phyloP scores from a whole-genome alignment of 768 basidiomycete genomes.

The Termitomyces sp. region DNA sequence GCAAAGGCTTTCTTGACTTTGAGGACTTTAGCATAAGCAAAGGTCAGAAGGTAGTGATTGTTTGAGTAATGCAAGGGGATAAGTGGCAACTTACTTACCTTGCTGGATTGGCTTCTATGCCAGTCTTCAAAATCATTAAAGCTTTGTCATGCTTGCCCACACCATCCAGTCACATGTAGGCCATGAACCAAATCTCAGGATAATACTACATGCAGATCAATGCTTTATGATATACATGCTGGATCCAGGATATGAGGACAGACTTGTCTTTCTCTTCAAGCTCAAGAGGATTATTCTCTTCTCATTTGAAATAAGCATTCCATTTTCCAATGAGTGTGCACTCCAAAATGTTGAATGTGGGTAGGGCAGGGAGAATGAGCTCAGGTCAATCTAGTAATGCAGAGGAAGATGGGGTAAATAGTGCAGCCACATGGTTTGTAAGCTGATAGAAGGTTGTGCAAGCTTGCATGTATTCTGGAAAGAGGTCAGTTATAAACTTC shows the following conservation, averaged over 20 bases:
- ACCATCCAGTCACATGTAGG: conserved; percentile 73
- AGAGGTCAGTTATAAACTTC: conserved; percentile 89
- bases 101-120: conserved; percentile 82
- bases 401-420: conserved; percentile 57
- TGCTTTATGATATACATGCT: conserved; percentile 84
- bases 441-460: conserved; percentile 84
- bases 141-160: conserved; percentile 84
- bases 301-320: conserved; percentile 93
- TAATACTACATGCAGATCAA: conserved; percentile 91
- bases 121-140: conserved; percentile 69
- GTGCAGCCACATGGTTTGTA: conserved; percentile 57
- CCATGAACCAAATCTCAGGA: conserved; percentile 96
- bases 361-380: no score
- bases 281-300: conserved; percentile 91
- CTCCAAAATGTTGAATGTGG: no score
- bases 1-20: conserved; percentile 50
- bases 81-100: conserved; percentile 42
- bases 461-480: conserved; percentile 93
- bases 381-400: no score
- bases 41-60: conserved; percentile 73
- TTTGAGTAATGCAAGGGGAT: background rate
- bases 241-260: conserved; percentile 64
- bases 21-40: conserved; percentile 78
- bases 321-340: conserved; percentile 74
- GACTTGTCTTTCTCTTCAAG: conserved; percentile 79